Evolutionary conservation across 1,284 basidiomycete genomes (phyloP).

Genomic region (Moesziomyces sp.): DNA sequence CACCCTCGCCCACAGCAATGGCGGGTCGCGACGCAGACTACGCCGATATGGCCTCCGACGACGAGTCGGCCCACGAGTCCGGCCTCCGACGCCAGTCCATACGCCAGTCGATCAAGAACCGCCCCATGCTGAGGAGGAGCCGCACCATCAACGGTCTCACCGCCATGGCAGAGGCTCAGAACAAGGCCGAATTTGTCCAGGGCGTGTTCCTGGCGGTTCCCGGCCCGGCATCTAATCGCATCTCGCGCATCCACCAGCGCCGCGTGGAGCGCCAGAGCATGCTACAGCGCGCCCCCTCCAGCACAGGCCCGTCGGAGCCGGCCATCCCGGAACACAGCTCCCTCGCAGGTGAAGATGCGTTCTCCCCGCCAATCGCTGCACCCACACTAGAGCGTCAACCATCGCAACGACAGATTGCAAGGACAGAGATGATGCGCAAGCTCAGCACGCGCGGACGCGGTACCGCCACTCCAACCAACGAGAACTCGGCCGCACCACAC

Average conservation of each 20-base stretch:
- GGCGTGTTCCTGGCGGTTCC: constrained; percentile 46
- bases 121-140: constrained; percentile 36
- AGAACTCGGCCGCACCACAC: constrained; percentile 3
- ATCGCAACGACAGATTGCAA: constrained; percentile 53
- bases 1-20: constrained; percentile 25
- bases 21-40: constrained; percentile 13
- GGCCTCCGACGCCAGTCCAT: constrained; percentile 32
- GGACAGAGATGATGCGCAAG: constrained; percentile 59
- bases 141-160: constrained; percentile 57
- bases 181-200: constrained; percentile 56
- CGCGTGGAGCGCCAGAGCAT: constrained; percentile 38
- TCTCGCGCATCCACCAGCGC: constrained; percentile 43
- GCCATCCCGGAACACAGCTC: constrained; percentile 8
- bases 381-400: constrained; percentile 34
- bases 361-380: constrained; percentile 2
- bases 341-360: not conserved
- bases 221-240: constrained; percentile 41
- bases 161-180: constrained; percentile 52
- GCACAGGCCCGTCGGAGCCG: constrained; percentile 2
- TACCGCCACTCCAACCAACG: constrained; percentile 2
- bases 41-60: constrained; percentile 41
- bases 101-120: constrained; percentile 35
- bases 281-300: constrained; percentile 10
- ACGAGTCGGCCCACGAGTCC: constrained; percentile 32
- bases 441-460: constrained; percentile 47